These are phyloP conservation scores for Candida tropicalis DNA, from an alignment of 1,139 yeast genomes.

Conservation along the genomic window DNA sequence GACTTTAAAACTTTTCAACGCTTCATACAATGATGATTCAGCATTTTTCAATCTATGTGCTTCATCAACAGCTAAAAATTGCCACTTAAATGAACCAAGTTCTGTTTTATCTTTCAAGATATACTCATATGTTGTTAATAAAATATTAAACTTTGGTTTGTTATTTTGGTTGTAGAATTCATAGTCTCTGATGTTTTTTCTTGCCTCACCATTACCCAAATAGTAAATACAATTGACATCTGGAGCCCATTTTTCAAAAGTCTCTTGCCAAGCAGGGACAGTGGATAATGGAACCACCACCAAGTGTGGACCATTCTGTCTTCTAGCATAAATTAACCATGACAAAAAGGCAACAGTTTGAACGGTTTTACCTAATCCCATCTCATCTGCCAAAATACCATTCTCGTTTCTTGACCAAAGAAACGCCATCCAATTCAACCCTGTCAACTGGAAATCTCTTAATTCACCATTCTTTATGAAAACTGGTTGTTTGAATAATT, in stretches of 20 bases:
- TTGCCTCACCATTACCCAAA: constrained; percentile 87
- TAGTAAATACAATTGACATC: constrained; percentile 91
- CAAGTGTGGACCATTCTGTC: constrained; percentile 95
- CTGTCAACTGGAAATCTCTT: constrained; percentile 96
- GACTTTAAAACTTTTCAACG: constrained; percentile 79
- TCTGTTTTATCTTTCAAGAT: constrained; percentile 84
- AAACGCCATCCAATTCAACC: constrained; percentile 99
- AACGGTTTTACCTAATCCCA: constrained; percentile 98
- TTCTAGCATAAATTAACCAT: constrained; percentile 91
- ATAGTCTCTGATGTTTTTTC: constrained; percentile 78
- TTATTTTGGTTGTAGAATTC: constrained; percentile 70
- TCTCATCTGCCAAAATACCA: constrained; percentile 97
- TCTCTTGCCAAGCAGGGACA: constrained; percentile 99
- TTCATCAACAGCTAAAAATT: constrained; percentile 95
- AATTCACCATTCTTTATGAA: constrained; percentile 90
- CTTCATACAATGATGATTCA: constrained; percentile 89
- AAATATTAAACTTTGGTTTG: constrained; percentile 83
- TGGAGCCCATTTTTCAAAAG: constrained; percentile 97
- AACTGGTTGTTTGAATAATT: constrained; percentile 81
- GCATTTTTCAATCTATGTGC: constrained; percentile 96
- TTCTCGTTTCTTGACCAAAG: constrained; percentile 97
- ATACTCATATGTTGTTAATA: constrained; percentile 93
- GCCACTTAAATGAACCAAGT: constrained; percentile 88
- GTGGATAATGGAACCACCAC: constrained; percentile 97
- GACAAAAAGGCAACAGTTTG: constrained; percentile 94